These are phyloP conservation scores for Sutorius australiensis DNA, from an alignment of 768 basidiomycete species.

Conservation along the genomic window DNA sequence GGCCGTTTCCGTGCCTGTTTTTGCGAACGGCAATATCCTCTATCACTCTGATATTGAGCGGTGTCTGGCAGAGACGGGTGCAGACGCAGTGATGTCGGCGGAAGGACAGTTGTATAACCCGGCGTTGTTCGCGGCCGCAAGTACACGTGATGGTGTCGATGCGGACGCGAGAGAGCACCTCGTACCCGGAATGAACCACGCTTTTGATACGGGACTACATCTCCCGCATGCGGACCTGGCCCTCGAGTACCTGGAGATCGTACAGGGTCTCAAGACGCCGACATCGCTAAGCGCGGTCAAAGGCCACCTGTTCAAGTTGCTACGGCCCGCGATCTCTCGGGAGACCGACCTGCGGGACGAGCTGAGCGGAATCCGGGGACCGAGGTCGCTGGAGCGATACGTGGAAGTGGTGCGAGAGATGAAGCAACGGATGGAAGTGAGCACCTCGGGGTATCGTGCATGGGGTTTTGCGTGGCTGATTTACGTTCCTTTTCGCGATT, in stretches of 20 bases:
- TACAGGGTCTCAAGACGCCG: constrained; percentile 53
- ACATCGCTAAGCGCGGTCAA: constrained; percentile 78
- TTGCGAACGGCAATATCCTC: constrained; percentile 96
- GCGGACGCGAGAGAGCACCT: neutral
- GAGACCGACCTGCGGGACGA: constrained; percentile 71
- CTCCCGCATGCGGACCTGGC: constrained; percentile 66
- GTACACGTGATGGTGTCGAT: constrained; percentile 11
- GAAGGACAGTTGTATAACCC: constrained; percentile 95
- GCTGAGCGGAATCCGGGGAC: constrained; percentile 50
- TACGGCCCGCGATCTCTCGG: constrained; percentile 67
- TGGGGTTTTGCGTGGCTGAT: neutral
- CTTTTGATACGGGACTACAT: constrained; percentile 43
- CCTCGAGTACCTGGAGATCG: constrained; percentile 82
- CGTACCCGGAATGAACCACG: neutral
- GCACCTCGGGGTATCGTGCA: constrained; percentile 16
- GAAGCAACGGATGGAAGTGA: constrained; percentile 53
- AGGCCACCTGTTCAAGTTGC: constrained; percentile 89
- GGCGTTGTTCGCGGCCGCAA: constrained; percentile 56
- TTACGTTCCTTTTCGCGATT: neutral
- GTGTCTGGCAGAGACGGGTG: constrained; percentile 81
- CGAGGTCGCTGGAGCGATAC: constrained; percentile 34
- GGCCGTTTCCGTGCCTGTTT: constrained; percentile 87
- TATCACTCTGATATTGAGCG: constrained; percentile 76
- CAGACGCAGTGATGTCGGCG: constrained; percentile 91
- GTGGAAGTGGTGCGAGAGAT: constrained; percentile 56